A percentile compares a stretch with the other conserved stretches of the same genome.
These are phyloP conservation scores for Colletotrichum liaoningense DNA, from an alignment of 2,329 filamentous ascomycete species.

Conservation along the genomic window DNA sequence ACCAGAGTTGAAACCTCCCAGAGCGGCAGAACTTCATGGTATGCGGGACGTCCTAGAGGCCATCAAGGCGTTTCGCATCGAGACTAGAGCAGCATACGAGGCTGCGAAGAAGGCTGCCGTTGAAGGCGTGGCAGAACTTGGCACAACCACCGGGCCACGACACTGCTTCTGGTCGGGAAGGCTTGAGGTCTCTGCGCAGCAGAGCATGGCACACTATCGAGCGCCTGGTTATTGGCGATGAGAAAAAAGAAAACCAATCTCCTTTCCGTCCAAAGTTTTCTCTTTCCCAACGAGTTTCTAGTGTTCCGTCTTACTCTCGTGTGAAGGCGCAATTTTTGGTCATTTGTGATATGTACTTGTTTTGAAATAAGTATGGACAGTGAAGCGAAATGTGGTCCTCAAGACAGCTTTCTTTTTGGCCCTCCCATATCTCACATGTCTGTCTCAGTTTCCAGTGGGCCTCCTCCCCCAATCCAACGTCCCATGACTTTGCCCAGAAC, in stretches of 20 bases:
- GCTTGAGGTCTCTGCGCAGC: constrained; percentile 47
- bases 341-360: constrained; percentile 29
- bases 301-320: neutral
- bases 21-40: constrained; percentile 42
- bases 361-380: constrained; percentile 24
- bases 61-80: constrained; percentile 52
- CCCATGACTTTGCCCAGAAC: neutral
- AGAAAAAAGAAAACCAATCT: neutral
- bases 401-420: neutral
- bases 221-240: constrained; percentile 30
- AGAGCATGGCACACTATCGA: constrained; percentile 34
- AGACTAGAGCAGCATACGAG: constrained; percentile 45
- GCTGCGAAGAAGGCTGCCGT: constrained; percentile 35
- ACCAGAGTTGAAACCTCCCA: constrained; percentile 42
- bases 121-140: constrained; percentile 14
- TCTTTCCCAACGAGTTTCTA: neutral
- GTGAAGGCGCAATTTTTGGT: constrained; percentile 2
- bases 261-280: neutral
- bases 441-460: constrained; percentile 13
- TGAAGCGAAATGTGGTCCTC: neutral
- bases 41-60: constrained; percentile 58
- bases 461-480: neutral
- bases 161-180: constrained; percentile 53
- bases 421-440: neutral
- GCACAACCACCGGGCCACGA: constrained; percentile 17